Evolutionary conservation across 306 rosid genomes (phyloP), one percentile per base, ranked within the genome.

Genomic region (Glycine latifolia): DNA sequence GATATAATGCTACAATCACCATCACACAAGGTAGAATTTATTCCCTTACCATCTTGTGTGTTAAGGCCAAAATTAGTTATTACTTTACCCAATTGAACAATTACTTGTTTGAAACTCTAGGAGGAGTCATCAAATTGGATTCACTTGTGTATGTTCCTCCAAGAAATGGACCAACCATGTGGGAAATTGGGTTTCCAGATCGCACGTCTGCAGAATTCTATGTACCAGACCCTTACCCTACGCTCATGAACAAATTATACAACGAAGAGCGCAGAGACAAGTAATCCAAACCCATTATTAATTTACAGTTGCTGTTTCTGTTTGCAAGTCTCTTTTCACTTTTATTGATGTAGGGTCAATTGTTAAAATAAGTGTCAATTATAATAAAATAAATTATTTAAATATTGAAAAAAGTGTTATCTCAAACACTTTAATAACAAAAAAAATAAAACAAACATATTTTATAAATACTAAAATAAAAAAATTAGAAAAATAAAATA

Each of bases 131-230:
- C 12, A 59, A 75, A 4, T 79, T 95, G 81, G 75, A 56, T n/a
- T 6, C 14, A 44, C 66, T 90, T 16, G 67, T 87, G 6, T 89
- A 78, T 47, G 75, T 20, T 41, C 93, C 96, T 47, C 98, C 97
- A 37, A 91, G 99, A 86, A 86, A 79, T 37, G 99, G 99, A 41
- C 89, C 94, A 1, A 95, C 97, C 7, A 20, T 93, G 0, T 95
- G 99, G 99, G 99, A 95, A 82, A 95, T 95, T n/a, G 98, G 99
- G 35, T 8, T 90, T 60, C 97, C 99, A 0, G 98, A 95, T 73
- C 92, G 97, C 6, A 48, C 85, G 0, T 98, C 99, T 0, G 86
- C 89, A 2, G 99, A 95, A 81, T 95, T 91, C 75, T 83, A 85
- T 7, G 52, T 95, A 33, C 98, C 98, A 1, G 92, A 90, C 43